A percentile compares a stretch with the other conserved stretches of the same genome.
Conservation (phyloP, 1,284 basidiomycete genomes). For the Cutaneotrichosporon mucoides region DNA sequence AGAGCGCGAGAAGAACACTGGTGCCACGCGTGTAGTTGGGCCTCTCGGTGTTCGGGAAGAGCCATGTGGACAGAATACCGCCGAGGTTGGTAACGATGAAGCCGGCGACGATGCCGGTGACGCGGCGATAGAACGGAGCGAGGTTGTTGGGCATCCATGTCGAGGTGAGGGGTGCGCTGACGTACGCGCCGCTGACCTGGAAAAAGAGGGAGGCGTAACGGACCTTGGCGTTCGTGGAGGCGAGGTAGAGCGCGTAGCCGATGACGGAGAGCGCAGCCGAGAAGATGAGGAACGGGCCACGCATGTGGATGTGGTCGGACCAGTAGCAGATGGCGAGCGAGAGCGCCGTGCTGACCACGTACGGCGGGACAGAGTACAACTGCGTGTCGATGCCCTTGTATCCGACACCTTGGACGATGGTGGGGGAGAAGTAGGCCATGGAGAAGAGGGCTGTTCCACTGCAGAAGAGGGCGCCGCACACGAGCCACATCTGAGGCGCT, state of each 20-base stretch:
- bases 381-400: slow-evolving; percentile 44
- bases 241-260: slow-evolving; percentile 42
- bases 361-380: slow-evolving; percentile 57
- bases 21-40: slow-evolving; percentile 52
- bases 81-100: slow-evolving; percentile 58
- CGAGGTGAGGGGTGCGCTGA: slow-evolving; percentile 29
- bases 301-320: slow-evolving; percentile 56
- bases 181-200: slow-evolving; percentile 42
- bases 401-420: slow-evolving; percentile 55
- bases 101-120: slow-evolving; percentile 56
- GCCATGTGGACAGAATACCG: slow-evolving; percentile 59
- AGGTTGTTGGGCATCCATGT: slow-evolving; percentile 56
- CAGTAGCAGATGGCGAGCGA: slow-evolving; percentile 55
- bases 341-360: slow-evolving; percentile 54
- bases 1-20: slow-evolving; percentile 23
- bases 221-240: slow-evolving; percentile 24
- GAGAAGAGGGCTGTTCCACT: slow-evolving; percentile 54
- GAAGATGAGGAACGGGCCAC: slow-evolving; percentile 44
- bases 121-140: slow-evolving; percentile 56
- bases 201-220: slow-evolving; percentile 44
- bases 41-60: slow-evolving; percentile 52
- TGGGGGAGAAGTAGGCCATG: slow-evolving; percentile 50
- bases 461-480: slow-evolving; percentile 25
- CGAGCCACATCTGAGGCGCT: slow-evolving; percentile 27
- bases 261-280: slow-evolving; percentile 27